These are phyloP conservation scores for Smittium mucronatum DNA, from an alignment of 371 early-diverging fungal species.

Conservation along the genomic window DNA sequence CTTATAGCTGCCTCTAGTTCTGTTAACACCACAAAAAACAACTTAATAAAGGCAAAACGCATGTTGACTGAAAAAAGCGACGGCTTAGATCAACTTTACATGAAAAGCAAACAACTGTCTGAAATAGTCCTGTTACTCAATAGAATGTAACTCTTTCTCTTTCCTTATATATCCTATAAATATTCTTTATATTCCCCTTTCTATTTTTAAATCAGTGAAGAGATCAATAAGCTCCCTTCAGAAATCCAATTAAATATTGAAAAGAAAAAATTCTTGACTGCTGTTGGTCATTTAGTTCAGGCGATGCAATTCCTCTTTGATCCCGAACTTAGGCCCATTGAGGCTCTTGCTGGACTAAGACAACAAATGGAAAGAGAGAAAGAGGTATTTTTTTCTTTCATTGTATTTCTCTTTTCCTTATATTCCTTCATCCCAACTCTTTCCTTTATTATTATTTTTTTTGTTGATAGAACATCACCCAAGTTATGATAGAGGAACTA, in stretches of 20 bases:
- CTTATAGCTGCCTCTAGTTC: conserved; percentile 32
- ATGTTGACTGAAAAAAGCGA: conserved; percentile 31
- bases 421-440: too few species aligned
- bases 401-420: not conserved
- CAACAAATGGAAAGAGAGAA: conserved; percentile 55
- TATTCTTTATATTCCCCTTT: not conserved
- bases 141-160: conserved; percentile 32
- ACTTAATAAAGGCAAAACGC: conserved; percentile 20
- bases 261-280: conserved; percentile 64
- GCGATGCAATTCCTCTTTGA: conserved; percentile 52
- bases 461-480: conserved; percentile 36
- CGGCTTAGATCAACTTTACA: conserved; percentile 46
- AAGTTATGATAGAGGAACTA: conserved; percentile 75
- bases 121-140: conserved; percentile 19
- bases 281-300: conserved; percentile 53
- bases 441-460: not conserved
- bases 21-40: conserved; percentile 21
- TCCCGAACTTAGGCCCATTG: conserved; percentile 66
- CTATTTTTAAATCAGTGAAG: conserved; percentile 42
- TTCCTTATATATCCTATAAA: not conserved
- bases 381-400: conserved; percentile 24
- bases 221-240: conserved; percentile 18
- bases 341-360: conserved; percentile 65
- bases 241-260: conserved; percentile 24
- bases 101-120: conserved; percentile 44